Evolutionary conservation across 768 basidiomycete species (phyloP).

Genomic region (Lactarius indigo): DNA sequence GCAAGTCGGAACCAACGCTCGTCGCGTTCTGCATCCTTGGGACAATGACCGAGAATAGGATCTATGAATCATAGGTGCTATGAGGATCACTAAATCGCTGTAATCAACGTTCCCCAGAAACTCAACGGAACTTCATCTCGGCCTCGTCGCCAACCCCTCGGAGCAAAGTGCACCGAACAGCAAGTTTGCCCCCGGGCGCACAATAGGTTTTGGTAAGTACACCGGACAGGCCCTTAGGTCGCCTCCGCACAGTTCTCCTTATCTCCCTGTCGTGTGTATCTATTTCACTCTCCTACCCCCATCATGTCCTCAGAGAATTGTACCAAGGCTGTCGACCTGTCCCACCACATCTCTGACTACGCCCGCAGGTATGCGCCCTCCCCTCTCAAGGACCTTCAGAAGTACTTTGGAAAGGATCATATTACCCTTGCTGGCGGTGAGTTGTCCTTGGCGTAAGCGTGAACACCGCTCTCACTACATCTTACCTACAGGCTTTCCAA

Average conservation of each 20-base stretch:
- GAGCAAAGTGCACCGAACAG: no score
- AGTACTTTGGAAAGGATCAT: constrained; percentile 54
- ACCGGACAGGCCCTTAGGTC: no score
- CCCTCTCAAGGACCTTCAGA: constrained; percentile 62
- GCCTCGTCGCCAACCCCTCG: no score
- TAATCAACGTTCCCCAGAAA: not conserved
- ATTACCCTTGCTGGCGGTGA: constrained; percentile 68
- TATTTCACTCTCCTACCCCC: not conserved
- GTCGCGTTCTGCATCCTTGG: not conserved
- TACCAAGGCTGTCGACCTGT: constrained; percentile 57
- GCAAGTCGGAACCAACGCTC: constrained; percentile 8
- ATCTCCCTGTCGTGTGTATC: no score
- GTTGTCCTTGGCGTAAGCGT: constrained; percentile 13
- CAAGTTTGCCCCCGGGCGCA: no score
- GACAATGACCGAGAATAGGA: no score
- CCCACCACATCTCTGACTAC: constrained; percentile 62
- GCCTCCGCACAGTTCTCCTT: no score
- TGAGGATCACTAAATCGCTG: not conserved
- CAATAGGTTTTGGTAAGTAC: no score
- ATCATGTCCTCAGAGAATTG: constrained; percentile 35
- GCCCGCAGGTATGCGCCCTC: constrained; percentile 47
- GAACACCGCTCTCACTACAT: not conserved
- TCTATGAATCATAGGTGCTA: no score
- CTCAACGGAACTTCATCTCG: no score
- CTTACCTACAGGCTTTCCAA: constrained; percentile 50